Base-by-base conservation (phyloP, 495 filamentous ascomycete genomes). In the Friedmanniomyces endolithicus region DNA sequence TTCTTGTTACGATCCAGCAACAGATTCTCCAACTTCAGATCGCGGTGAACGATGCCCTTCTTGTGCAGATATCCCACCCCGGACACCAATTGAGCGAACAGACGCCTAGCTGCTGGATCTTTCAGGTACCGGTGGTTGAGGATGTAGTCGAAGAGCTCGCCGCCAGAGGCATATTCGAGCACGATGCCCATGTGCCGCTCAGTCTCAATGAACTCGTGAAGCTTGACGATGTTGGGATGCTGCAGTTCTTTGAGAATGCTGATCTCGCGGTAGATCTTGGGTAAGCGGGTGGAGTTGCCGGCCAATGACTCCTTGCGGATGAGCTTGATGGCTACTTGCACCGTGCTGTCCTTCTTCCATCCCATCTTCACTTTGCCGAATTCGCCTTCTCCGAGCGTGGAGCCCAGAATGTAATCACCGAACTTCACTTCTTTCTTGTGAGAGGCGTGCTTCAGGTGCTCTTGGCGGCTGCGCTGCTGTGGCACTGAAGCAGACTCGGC, bases 281-380 rank as follows among this genome's bases (percentile, higher is more conserved):
- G 87, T 47, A 99, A 72, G 34, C 92, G 80, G 49, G 79, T 85
- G 11, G 88, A 84, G 65, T 97, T 97, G 31, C 79, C 81, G 22
- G 87, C 88, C 27, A 99, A 74, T 12, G 81, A 82, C 63, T 97
- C 92, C 44, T 88, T 79, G 39, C 90, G 85, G 65, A 99, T 97
- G 57, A 99, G 83, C 69, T 99, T 99, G 73, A 99, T 95, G 56
- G 92, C 92, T 55, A 99, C 92, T 74, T 98, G 77, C 14, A 95
- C 84, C 55, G 85, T 89, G 25, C 88, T 88, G 68, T 95, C 90
- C 66, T 85, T 82, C 71, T 95, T 97, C 92, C 94, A 99, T n/a
- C 92, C 92, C 63, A 99, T 78, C 69, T 96, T 97, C 62, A 99
- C 92, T 65, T 99, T 99, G 50, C 92, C 92, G 67, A 99, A 99